Evolutionary conservation across 2,329 filamentous ascomycete species (phyloP), one percentile per base, ranked within the genome.

Genomic region (Fusarium devonianum): DNA sequence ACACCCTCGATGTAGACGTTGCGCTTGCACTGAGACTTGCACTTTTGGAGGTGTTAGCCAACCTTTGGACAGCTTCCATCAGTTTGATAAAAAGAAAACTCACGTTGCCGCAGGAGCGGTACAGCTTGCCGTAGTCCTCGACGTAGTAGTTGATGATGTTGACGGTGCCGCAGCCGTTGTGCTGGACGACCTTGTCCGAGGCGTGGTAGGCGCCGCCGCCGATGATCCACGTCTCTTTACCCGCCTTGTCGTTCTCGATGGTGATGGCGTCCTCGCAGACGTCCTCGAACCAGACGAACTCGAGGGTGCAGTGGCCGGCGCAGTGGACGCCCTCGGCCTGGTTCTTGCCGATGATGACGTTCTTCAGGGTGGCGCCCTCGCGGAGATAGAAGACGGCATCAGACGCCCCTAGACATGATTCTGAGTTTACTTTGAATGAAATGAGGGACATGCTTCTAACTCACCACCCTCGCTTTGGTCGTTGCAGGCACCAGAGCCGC

Each of bases 301-400:
- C 66, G 10, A 69, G 53, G 3, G 63, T 69, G 62, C 78, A 80
- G 16, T 71, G 65, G 16, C 76, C 77, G 45, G 73, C 64, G 66
- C 78, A 80, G 68, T 81, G 77, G 17, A 81, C 72, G 43, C 73
- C 78, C 65, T 79, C 78, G 18, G 74, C 70, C 51, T 79, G 71
- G 51, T 76, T 72, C 13, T 70, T 70, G 11, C 79, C 78, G 47
- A 81, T 80, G 62, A 81, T 79, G 62, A 77, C 78, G 59, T 81
- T 81, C 53, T 71, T 74, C 18, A 82, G 64, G 12, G 73, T 78
- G 25, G 73, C 79, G 32, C 79, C 78, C 41, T 75, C 70, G 62
- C 74, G 69, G 45, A 83, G 69, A 49, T 78, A 70, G 72, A 82
- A 82, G 58, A 82, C 77, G 32, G 78, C 74, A 42, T 58, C 60